Evolutionary conservation across 2,329 filamentous ascomycete species (phyloP).

Genomic region (Colletotrichum tropicale): DNA sequence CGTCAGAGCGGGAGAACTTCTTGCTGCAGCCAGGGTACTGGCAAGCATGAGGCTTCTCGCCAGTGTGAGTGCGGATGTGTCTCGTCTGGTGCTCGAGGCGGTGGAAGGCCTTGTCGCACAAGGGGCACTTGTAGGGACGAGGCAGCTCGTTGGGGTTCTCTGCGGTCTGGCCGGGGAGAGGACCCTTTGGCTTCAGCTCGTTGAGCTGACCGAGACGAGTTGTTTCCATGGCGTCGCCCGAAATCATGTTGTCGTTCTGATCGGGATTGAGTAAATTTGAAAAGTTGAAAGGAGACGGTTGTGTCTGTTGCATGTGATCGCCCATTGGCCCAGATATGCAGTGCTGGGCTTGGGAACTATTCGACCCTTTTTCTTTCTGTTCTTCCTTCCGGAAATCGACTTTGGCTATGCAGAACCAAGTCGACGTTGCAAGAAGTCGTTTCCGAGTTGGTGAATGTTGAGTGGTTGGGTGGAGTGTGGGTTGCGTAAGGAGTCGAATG

Average conservation of each 20-base stretch:
- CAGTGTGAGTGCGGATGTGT: constrained; percentile 96
- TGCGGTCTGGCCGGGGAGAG: constrained; percentile 63
- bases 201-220: constrained; percentile 16
- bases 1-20: constrained; percentile 94
- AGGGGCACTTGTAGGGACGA: constrained; percentile 95
- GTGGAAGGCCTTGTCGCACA: constrained; percentile 99
- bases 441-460: not conserved
- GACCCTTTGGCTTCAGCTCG: constrained; percentile 63
- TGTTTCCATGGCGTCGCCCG: constrained; percentile 14
- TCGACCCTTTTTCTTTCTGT: not conserved
- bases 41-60: constrained; percentile 97
- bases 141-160: constrained; percentile 76
- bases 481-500: not conserved
- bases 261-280: constrained; percentile 74
- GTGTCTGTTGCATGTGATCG: constrained; percentile 77
- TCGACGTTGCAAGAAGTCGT: not conserved
- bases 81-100: constrained; percentile 90
- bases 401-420: not conserved
- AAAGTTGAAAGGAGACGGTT: constrained; percentile 72
- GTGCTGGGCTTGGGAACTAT: not conserved
- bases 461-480: not conserved
- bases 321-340: constrained; percentile 26
- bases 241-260: constrained; percentile 14
- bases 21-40: constrained; percentile 95
- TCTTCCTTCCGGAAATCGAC: not conserved